Base-by-base conservation (phyloP, 1,139 yeast genomes). In the Lodderomyces beijingensis region DNA sequence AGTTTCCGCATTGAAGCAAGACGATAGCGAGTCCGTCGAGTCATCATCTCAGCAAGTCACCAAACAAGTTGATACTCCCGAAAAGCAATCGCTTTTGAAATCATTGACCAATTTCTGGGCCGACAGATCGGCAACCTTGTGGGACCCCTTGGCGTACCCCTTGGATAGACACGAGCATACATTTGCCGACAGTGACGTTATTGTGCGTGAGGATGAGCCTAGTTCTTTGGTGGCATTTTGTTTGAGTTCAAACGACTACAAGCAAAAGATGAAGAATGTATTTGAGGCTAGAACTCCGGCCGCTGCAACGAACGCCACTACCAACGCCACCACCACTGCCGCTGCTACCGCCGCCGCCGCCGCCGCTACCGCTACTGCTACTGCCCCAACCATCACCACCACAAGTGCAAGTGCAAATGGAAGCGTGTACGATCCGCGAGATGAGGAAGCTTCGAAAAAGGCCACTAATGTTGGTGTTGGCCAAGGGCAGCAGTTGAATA, bases 181-280 rank as follows among this genome's bases (percentile, higher is more conserved):
- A 4, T 91, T 91, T 64, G 88, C 88, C 7, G 97, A 93, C 51
- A 85, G 95, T 5, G 89, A 87, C 54, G 95, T 93, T 12, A 83
- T 93, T 41, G 94, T 91, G 4, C 67, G 98, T 33, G 99, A 93
- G 50, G 96, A 88, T 55, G 99, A 93, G 54, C 98, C 98, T 5
- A 84, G 94, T 51, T 89, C 97, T 0, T 61, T 93, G 41, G 87
- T 91, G 43, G 95, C 98, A 0, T 89, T 91, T 50, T 89, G 97
- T 53, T 63, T 93, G 40, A 83, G 89, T 27, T 79, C 95, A 0
- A 70, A 77, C 3, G 97, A 91, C 55, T 91, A 91, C 50, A 67
- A 73, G 33, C 81, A 77, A 39, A 81, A 85, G 44, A 69, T 85
- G 30, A 58, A 62, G 19, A 57, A 54, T 6, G 62, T 69, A 58